A percentile compares a stretch with the other conserved stretches of the same genome.
Conservation (phyloP, 73 alveolate genomes). For the Blepharisma japonicum region DNA sequence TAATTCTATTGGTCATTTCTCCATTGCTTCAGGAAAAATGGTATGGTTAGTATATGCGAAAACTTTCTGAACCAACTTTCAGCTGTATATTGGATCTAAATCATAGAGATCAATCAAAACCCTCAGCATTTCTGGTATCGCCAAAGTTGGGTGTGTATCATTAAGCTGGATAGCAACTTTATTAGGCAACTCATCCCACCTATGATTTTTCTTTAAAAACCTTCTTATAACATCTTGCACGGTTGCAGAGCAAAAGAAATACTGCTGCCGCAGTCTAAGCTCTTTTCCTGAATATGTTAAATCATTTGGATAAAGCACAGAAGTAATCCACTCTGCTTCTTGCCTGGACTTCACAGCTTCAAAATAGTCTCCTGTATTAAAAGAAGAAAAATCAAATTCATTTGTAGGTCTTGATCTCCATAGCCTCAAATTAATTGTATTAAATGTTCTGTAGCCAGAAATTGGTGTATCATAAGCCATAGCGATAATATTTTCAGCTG, state of each 20-base stretch:
- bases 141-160: constrained; percentile 94
- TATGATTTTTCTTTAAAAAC: constrained; percentile 34
- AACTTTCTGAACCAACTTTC: constrained; percentile 58
- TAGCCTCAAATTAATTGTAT: constrained; percentile 90
- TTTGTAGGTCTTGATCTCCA: constrained; percentile 69
- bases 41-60: constrained; percentile 91
- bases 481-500: constrained; percentile 93
- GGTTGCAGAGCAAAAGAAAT: constrained; percentile 62
- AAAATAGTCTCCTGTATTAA: constrained; percentile 78
- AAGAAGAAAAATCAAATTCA: constrained; percentile 54
- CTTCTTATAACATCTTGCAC: constrained; percentile 47
- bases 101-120: constrained; percentile 77
- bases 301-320: constrained; percentile 76
- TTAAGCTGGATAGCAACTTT: constrained; percentile 73
- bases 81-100: constrained; percentile 71
- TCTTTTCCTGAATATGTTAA: constrained; percentile 87
- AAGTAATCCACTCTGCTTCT: constrained; percentile 50
- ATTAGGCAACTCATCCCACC: constrained; percentile 64
- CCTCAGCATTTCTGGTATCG: constrained; percentile 79
- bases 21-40: constrained; percentile 92
- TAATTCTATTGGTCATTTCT: constrained; percentile 78
- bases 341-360: constrained; percentile 60
- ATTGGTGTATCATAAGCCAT: constrained; percentile 98
- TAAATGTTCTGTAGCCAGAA: constrained; percentile 96
- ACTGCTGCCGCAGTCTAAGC: constrained; percentile 88